A percentile compares a stretch with the other conserved stretches of the same genome.
Evolutionary conservation across 352 stramenopile genomes (phyloP).

Genomic region (Phytophthora kernoviae): DNA sequence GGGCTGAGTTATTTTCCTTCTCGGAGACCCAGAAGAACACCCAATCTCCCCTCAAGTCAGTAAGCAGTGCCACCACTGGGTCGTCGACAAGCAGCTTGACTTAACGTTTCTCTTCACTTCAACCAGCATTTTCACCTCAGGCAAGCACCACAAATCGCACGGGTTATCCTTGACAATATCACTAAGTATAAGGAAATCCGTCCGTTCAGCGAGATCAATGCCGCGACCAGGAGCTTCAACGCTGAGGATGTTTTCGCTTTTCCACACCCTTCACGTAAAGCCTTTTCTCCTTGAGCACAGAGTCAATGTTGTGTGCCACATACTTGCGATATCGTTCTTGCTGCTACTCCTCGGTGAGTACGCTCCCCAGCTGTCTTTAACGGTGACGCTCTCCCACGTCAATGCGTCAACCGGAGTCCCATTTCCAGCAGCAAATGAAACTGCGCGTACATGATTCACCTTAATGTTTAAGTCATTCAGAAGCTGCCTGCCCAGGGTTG

Average conservation of each 20-base stretch:
- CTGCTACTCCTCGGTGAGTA: conserved; percentile 40
- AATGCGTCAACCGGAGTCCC: conserved; percentile 16
- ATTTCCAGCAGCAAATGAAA: conserved; percentile 20
- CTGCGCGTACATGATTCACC: conserved; percentile 10
- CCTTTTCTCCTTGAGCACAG: conserved; percentile 32
- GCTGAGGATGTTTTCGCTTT: conserved; percentile 30
- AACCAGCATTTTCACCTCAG: conserved; percentile 50
- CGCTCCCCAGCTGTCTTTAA: conserved; percentile 1
- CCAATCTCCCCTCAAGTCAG: conserved; percentile 38
- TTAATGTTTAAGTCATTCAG: conserved; percentile 33
- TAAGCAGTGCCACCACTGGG: conserved; percentile 52
- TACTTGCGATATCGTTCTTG: conserved; percentile 35
- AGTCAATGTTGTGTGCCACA: conserved; percentile 43
- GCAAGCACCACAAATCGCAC: conserved; percentile 24
- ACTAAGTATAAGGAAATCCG: conserved; percentile 51
- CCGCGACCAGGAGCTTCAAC: conserved; percentile 32
- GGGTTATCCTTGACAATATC: conserved; percentile 19
- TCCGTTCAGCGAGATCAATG: conserved; percentile 41
- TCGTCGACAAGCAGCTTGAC: conserved; percentile 28
- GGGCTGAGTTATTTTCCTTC: conserved; percentile 18
- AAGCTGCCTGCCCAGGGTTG: conserved; percentile 25
- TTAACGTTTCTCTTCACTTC: conserved; percentile 50
- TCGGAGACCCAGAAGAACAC: conserved; percentile 54
- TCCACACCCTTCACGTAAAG: conserved; percentile 48
- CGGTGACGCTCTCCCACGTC: conserved; percentile 23